Base-by-base conservation (phyloP, 495 filamentous ascomycete species). In the Xylaria telfairii region DNA sequence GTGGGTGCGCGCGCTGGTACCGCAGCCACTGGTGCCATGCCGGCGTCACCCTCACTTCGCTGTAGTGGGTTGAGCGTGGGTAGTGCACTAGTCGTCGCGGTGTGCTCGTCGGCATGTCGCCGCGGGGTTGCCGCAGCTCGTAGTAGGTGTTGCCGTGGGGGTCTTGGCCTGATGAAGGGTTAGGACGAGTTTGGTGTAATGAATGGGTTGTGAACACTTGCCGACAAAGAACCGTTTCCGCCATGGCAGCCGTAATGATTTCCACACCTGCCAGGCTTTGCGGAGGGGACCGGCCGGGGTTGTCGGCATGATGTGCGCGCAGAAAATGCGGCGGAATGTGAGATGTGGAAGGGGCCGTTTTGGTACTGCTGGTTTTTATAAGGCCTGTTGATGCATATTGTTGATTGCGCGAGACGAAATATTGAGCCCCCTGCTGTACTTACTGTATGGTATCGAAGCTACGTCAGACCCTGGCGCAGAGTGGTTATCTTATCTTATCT, bases 11-110 rank as follows among this genome's bases (percentile, higher is more conserved):
- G 5, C 96, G 92, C 10, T 92, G 92, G 73, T 96, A 87, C 46
- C 96, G 93, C 15, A 99, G 90, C 96, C 96, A 99, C 79, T 98
- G 95, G 79, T 95, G 93, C 96, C 96, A 99, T 83, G 92, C 90
- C 1, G 95, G 92, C 82, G 83, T 73, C 68, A 84, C 77, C 9
- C 70, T 67, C 39, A 96, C 88, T 63, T 95, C 91, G 74, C 83
- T 85, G 78, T 87, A 88, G 73, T 93, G 91, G 2, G 87, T 88
- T 61, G 83, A 83, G 0, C 83, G 82, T 0, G 83, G 84, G 73
- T 82, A 92, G 69, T 90, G 83, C n/a, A 96, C 91, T 39, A 97
- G 96, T 68, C 87, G 85, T 7, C 87, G n/a, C n/a, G 82, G 78
- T 81, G 81, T 53, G 82, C 24, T 89, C 80, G 47, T 81, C 24